Conservation (phyloP, 805 yeast genomes). For the Pichia phayaonensis region DNA sequence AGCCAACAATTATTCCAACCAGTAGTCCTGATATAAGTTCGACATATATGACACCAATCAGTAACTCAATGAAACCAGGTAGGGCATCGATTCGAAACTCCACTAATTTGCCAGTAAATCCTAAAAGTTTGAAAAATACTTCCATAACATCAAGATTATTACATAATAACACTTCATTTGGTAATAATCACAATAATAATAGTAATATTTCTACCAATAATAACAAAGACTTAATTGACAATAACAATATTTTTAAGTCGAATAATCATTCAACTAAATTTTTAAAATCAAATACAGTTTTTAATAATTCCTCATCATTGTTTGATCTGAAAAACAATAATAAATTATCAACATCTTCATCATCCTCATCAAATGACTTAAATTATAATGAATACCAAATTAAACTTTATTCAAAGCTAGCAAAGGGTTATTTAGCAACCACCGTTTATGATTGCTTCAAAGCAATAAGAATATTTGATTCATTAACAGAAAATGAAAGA, state of each 20-base stretch:
- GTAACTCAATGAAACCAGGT: slow-evolving; percentile 16
- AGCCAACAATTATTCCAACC: slow-evolving; percentile 9
- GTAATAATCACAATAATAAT: neutral
- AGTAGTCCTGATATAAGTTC: slow-evolving; percentile 20
- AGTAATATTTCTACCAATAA: neutral
- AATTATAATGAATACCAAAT: slow-evolving; percentile 36
- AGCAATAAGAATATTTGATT: slow-evolving; percentile 62
- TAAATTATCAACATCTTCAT: slow-evolving; percentile 3
- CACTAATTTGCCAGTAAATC: slow-evolving; percentile 4
- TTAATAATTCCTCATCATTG: neutral
- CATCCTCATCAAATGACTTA: neutral
- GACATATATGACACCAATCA: slow-evolving; percentile 18
- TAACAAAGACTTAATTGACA: slow-evolving; percentile 9
- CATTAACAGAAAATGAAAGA: slow-evolving; percentile 55
- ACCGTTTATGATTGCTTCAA: slow-evolving; percentile 67
- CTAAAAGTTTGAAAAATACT: slow-evolving; percentile 15
- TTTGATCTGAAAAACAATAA: slow-evolving; percentile 4
- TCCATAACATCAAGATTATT: slow-evolving; percentile 25
- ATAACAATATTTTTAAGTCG: slow-evolving; percentile 1
- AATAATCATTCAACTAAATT: neutral
- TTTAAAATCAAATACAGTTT: neutral
- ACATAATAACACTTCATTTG: neutral
- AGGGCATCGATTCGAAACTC: slow-evolving; percentile 13
- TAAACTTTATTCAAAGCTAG: slow-evolving; percentile 44
- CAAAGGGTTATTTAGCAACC: slow-evolving; percentile 54